Base-by-base conservation (phyloP, 176 grass and related monocot genomes). In the Aechmea fasciata region DNA sequence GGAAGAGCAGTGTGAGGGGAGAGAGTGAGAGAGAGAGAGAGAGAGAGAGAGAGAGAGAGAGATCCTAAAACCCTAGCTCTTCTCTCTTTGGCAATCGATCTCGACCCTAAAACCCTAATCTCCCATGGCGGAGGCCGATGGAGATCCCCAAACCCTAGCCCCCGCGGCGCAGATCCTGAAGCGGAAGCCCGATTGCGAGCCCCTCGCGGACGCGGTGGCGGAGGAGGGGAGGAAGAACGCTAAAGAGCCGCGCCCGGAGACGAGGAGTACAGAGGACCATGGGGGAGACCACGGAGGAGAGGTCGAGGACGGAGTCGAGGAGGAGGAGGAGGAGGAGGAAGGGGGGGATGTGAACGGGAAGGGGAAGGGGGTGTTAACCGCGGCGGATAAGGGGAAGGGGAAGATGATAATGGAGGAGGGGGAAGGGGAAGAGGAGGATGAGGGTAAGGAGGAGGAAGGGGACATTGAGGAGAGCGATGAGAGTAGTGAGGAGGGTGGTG, bases 311-410 rank as follows among this genome's bases (percentile, higher is more conserved):
- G 65, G 11, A 4, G 65, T 10, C 24, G 65, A 41, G 1, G 63
- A 65, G 29, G 63, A 54, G 52, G 55, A 54, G 52, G 55, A 22
- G 55, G 55, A 61, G 55, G 55, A 61, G n/a, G 55, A 61, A 18
- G 17, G 9, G 55, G 20, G 55, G 15, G n/a, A 61, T 17, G 14
- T 19, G 20, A 18, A 81, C 25, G 82, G 75, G 53, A 79, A 82
- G 73, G 79, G 75, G 11, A 64, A 53, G 41, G 89, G 52, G 10
- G 75, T 13, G 13, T 59, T 76, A 13, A 50, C 67, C 10, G 73
- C 82, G 3, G 76, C 68, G 50, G 79, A 85, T 73, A 91, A 88
- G 77, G 89, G 85, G 19, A 91, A 91, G 73, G 89, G 89, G 3
- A 91, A 87, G 76, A 82, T 91, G 82, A 75, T 91, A 22, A 63